Evolutionary conservation across 2,329 filamentous ascomycete genomes (phyloP).

Genomic region (Beauveria varroae): DNA sequence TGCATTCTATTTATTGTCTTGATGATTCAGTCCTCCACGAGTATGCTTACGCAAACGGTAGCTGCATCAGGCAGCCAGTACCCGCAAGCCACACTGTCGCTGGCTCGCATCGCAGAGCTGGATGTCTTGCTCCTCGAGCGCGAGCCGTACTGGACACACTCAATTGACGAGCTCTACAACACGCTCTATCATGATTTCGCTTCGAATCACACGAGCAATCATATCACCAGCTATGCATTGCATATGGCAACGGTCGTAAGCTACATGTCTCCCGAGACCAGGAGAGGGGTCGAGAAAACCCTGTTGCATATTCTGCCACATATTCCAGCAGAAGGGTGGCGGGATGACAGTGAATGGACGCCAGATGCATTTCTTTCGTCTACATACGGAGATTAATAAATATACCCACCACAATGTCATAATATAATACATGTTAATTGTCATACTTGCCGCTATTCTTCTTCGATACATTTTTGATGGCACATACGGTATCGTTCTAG

Average conservation of each 20-base stretch:
- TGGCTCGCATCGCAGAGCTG: background rate
- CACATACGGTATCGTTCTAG: background rate
- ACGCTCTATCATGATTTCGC: background rate
- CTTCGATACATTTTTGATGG: background rate
- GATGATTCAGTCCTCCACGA: background rate
- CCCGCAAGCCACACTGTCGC: background rate
- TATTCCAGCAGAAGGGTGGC: background rate
- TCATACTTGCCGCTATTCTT: background rate
- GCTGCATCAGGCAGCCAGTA: background rate
- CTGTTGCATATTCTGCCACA: background rate
- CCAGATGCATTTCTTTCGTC: slow-evolving; percentile 2
- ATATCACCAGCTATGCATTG: background rate
- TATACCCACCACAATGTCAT: background rate
- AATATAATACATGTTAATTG: no score
- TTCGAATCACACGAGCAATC: no score
- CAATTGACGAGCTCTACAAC: background rate
- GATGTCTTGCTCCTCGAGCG: background rate
- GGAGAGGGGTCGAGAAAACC: background rate
- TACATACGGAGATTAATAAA: background rate
- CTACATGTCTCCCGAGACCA: background rate
- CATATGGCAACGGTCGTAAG: background rate
- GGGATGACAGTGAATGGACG: background rate
- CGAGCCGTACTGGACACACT: background rate
- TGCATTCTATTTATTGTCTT: slow-evolving; percentile 1
- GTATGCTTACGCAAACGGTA: background rate